Base-by-base conservation (phyloP, 1,284 basidiomycete species). In the Stygiomarasmius scandens region DNA sequence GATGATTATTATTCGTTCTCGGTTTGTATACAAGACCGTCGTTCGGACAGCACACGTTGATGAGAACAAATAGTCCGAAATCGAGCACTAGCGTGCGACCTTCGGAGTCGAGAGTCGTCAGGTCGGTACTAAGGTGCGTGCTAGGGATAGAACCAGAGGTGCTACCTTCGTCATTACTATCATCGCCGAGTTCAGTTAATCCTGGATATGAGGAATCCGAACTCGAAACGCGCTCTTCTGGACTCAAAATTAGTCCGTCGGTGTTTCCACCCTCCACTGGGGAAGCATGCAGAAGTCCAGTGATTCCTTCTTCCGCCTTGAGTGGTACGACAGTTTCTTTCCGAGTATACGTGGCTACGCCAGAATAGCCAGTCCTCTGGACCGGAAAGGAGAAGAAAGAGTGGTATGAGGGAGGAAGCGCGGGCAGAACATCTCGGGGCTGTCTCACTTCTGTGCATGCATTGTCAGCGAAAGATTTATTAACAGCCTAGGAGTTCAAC, bases 11-110 rank as follows among this genome's bases (percentile, higher is more conserved):
- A n/a, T 41, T 16, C 52, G 89, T 84, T n/a, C n/a, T n/a, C n/a
- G 89, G 84, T 52, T 93, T 89, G 41, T 93, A 92, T 0, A 93
- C 93, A 65, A 68, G 72, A n/a, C 76, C 74, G 62, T 95, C 90
- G 74, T 96, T 96, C 0, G 96, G 97, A 63, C 94, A 97, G 71
- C 98, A 99, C 11, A 96, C 85, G 69, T 98, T 98, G 81, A 99
- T 92, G 45, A 99, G 84, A n/a, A 99, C 93, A 69, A 99, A 99
- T 23, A 98, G 75, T 2, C 95, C 89, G 63, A 90, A 85, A 74
- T 96, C 94, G n/a, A 93, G 66, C 6, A 92, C 79, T 1, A 95
- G 77, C 0, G 84, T 84, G 20, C 95, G 85, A 2, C 95, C 94
- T 74, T 96, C 95, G 47, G 77, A 72, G 72, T 96, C 95, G 16